Evolutionary conservation across 345 rosid species (phyloP), one percentile per base, ranked within the genome.

Genomic region (Brassica cretica): DNA sequence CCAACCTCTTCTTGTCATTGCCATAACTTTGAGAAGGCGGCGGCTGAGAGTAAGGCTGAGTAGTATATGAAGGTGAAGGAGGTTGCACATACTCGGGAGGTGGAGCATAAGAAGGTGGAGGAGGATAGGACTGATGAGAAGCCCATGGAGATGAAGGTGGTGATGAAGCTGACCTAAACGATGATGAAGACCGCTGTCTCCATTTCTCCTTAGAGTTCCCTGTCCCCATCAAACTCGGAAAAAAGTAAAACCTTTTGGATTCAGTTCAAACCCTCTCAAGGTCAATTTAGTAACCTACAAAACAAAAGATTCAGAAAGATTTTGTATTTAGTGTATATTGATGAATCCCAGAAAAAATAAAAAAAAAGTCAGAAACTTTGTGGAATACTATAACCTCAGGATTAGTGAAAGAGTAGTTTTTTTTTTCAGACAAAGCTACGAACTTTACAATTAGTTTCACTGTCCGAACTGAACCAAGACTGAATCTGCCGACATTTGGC

Each of bases 141-240:
- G 72, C 81, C 91, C 91, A 82, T 9, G 89, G 74, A 55, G 76
- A 37, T 15, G 77, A 5, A 76, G 76, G 27, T 64, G 89, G 74
- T 64, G 76, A 37, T 15, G 77, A 5, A 76, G 76, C 35, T 64
- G 83, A 64, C 56, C 75, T 82, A 5, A 32, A 6, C 6, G 84
- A 82, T 6, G 76, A 72, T 39, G 46, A 21, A 51, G 90, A 80
- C 65, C 82, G 15, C 53, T 46, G 53, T 46, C 90, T 78, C 83
- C 73, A 84, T 46, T 84, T 85, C 1, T 87, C 91, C 76, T 72
- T 91, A 2, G 98, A 93, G 80, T 72, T 84, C 56, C 75, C 84
- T 25, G 84, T 80, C 58, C 98, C 97, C 98, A 93, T 93, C 67
- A 68, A 73, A 73, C 53, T 39, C 46, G 10, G 10, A 9, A 9